Evolutionary conservation across 108 stramenopile species (phyloP).

Genomic region (Mayamaea pseudoterrestris): DNA sequence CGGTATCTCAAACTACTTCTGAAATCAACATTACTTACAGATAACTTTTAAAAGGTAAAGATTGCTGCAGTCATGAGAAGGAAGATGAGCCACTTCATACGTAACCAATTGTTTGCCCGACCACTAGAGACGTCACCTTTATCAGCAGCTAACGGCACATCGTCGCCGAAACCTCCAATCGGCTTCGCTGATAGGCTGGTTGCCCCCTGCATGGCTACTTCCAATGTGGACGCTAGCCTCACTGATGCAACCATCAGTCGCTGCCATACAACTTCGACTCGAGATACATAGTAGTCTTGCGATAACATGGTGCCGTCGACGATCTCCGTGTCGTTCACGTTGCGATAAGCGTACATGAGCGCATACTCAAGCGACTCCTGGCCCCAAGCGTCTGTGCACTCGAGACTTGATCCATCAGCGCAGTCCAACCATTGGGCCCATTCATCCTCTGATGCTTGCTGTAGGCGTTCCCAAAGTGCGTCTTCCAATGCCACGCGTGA

Average conservation of each 20-base stretch:
- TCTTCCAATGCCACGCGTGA: conserved; percentile 21
- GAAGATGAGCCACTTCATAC: too few relatives aligned
- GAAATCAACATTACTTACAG: too few relatives aligned
- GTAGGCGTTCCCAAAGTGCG: conserved; percentile 5
- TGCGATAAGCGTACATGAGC: conserved; percentile 30
- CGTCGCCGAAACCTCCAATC: too few relatives aligned
- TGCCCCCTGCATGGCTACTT: conserved; percentile 6
- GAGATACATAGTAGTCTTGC: conserved; percentile 30
- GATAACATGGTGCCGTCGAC: conserved; percentile 15
- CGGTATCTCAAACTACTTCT: too few relatives aligned
- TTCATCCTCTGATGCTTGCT: not conserved
- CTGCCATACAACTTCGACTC: conserved; percentile 23
- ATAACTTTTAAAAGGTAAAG: too few relatives aligned
- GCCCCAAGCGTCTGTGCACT: conserved; percentile 25
- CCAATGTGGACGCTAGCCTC: conserved; percentile 32
- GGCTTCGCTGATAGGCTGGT: not conserved
- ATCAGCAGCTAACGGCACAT: too few relatives aligned
- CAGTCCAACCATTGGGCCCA: conserved; percentile 11
- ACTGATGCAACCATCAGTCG: conserved; percentile 29
- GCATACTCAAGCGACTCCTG: conserved; percentile 30
- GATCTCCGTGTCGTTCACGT: conserved; percentile 20
- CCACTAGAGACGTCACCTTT: too few relatives aligned
- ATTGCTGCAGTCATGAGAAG: too few relatives aligned
- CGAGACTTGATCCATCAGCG: conserved; percentile 6
- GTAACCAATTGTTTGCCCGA: too few relatives aligned